Evolutionary conservation across 2,329 filamentous ascomycete species (phyloP).

Genomic region (Exophiala calicioides): DNA sequence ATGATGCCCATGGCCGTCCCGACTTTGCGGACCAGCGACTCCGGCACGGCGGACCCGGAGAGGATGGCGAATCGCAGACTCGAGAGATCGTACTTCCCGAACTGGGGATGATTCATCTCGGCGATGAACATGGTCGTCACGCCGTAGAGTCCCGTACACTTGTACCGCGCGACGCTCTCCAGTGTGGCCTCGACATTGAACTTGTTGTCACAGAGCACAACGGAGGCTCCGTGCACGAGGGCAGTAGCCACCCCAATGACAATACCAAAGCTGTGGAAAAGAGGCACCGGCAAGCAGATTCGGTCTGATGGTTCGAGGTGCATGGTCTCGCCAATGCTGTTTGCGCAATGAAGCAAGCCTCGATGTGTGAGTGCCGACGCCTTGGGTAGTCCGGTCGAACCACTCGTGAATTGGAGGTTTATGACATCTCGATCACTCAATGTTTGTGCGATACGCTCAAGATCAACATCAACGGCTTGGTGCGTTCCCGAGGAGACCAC

Average conservation of each 20-base stretch:
- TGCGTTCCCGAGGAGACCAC: too few relatives aligned
- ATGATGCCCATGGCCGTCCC: slow-evolving; percentile 1
- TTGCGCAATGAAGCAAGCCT: slow-evolving; percentile 85
- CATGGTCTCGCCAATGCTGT: slow-evolving; percentile 81
- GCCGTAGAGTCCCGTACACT: slow-evolving; percentile 41
- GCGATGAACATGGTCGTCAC: slow-evolving; percentile 16
- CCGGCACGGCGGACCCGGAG: slow-evolving; percentile 11
- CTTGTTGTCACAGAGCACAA: slow-evolving; percentile 80
- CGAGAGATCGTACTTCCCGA: not conserved
- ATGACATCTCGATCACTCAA: too few relatives aligned
- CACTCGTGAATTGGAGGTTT: slow-evolving; percentile 71
- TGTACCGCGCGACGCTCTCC: slow-evolving; percentile 29
- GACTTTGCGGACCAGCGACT: slow-evolving; percentile 1
- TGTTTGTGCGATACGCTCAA: too few relatives aligned
- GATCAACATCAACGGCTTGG: too few relatives aligned
- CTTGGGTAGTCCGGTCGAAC: slow-evolving; percentile 88
- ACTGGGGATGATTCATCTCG: slow-evolving; percentile 1
- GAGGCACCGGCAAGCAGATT: slow-evolving; percentile 62
- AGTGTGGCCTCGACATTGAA: slow-evolving; percentile 78
- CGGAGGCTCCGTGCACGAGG: slow-evolving; percentile 63
- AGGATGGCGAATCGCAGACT: slow-evolving; percentile 6
- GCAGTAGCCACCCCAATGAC: slow-evolving; percentile 68
- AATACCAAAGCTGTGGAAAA: slow-evolving; percentile 82
- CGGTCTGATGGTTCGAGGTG: slow-evolving; percentile 69
- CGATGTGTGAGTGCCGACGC: slow-evolving; percentile 83